These are phyloP conservation scores for Avena insularis DNA, from an alignment of 176 grass and related monocot species.

Conservation along the genomic window DNA sequence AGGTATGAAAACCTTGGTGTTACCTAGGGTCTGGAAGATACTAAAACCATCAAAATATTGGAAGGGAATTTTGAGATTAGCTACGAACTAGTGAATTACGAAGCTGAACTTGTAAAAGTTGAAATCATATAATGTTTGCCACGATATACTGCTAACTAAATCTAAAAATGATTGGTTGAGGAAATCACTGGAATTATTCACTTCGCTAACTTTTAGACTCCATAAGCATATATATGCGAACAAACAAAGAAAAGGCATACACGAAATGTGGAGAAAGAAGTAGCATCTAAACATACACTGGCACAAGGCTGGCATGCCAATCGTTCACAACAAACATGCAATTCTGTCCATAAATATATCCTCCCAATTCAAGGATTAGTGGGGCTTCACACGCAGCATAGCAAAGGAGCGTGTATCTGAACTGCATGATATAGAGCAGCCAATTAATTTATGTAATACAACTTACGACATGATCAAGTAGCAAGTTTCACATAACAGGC, in stretches of 20 bases:
- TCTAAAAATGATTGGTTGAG: neutral
- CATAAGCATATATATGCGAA: neutral
- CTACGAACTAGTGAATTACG: neutral
- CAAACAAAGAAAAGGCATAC: neutral
- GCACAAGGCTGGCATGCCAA: conserved; percentile 98
- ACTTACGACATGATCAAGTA: conserved; percentile 1
- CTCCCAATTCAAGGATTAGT: conserved; percentile 91
- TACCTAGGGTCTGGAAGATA: conserved; percentile 2
- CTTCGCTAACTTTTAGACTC: neutral
- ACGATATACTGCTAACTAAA: neutral
- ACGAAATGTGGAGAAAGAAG: neutral
- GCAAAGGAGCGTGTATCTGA: conserved; percentile 85
- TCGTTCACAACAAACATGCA: conserved; percentile 96
- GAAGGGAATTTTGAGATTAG: neutral
- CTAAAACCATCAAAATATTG: conserved; percentile 13
- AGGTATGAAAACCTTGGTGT: conserved; percentile 3
- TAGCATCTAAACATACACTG: conserved; percentile 67
- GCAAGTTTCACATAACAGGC: neutral
- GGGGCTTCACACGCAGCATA: conserved; percentile 97
- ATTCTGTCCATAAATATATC: conserved; percentile 84
- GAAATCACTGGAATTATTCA: neutral
- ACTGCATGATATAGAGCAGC: conserved; percentile 64
- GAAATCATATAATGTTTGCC: neutral
- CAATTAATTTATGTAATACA: conserved; percentile 14
- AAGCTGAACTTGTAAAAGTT: conserved; percentile 11